Evolutionary conservation across 176 grass and related monocot genomes (phyloP).

Genomic region (Stipa capillata): DNA sequence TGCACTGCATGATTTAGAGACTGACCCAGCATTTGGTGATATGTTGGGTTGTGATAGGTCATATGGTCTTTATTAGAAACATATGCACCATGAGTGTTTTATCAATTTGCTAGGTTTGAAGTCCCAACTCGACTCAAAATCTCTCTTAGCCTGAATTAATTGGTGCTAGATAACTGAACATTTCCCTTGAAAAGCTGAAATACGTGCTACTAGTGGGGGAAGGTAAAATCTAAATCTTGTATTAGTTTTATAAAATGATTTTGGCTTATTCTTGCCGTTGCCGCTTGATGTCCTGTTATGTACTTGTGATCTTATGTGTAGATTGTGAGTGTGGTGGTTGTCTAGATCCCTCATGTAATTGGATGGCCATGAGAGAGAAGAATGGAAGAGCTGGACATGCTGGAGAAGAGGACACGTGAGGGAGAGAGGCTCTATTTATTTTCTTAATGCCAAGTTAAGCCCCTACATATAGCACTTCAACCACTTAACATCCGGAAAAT

Average conservation of each 20-base stretch:
- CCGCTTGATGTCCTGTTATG: background rate
- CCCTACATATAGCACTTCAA: background rate
- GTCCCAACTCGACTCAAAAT: background rate
- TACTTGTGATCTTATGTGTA: background rate
- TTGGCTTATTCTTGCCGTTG: background rate
- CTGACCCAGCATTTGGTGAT: background rate
- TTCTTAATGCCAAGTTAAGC: background rate
- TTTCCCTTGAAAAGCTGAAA: background rate
- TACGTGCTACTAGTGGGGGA: background rate
- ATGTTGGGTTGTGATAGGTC: background rate
- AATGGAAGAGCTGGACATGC: background rate
- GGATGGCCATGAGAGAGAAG: background rate
- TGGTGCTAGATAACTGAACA: background rate
- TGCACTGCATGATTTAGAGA: background rate
- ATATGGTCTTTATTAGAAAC: background rate
- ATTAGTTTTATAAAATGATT: background rate
- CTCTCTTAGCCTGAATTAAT: background rate
- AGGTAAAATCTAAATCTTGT: background rate
- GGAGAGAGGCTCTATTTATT: background rate
- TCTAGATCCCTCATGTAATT: background rate
- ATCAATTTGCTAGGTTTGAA: background rate
- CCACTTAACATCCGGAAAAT: background rate
- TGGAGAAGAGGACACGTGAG: background rate
- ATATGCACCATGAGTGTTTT: background rate
- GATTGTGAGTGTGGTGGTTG: background rate